phyloP scores from a whole-genome alignment of 108 stramenopile species.

The Skeletonema marinoi region DNA sequence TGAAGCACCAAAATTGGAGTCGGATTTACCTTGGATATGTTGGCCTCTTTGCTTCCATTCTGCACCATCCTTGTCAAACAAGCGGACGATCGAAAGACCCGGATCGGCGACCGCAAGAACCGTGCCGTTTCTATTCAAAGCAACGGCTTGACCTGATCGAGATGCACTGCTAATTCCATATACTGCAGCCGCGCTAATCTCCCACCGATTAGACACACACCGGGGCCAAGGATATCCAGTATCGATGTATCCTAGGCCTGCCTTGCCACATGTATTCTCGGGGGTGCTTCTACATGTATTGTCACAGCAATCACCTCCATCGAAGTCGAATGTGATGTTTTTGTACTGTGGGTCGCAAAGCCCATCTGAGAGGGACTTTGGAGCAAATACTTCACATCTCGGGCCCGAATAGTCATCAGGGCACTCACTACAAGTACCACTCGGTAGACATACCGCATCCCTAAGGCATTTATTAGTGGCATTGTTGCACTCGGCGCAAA shows the following conservation, averaged over 20 bases:
- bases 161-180: no score
- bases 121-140: not conserved
- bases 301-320: constrained; percentile 17
- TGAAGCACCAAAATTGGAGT: not conserved
- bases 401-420: not conserved
- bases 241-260: not conserved
- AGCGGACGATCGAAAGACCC: not conserved
- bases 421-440: not conserved
- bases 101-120: not conserved
- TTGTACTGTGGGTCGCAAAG: not conserved
- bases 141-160: not conserved
- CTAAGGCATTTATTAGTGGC: not conserved
- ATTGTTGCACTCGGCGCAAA: not conserved
- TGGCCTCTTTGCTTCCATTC: not conserved
- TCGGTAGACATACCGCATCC: not conserved
- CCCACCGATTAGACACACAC: not conserved
- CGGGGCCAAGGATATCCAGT: not conserved
- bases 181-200: not conserved
- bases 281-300: not conserved
- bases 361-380: not conserved
- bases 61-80: not conserved
- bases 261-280: constrained; percentile 9
- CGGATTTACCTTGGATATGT: not conserved
- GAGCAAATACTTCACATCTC: not conserved
- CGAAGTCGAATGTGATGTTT: not conserved